Evolutionary conservation across 1,284 basidiomycete genomes (phyloP), one percentile per base, ranked within the genome.

Genomic region (Polyporus tsugae): DNA sequence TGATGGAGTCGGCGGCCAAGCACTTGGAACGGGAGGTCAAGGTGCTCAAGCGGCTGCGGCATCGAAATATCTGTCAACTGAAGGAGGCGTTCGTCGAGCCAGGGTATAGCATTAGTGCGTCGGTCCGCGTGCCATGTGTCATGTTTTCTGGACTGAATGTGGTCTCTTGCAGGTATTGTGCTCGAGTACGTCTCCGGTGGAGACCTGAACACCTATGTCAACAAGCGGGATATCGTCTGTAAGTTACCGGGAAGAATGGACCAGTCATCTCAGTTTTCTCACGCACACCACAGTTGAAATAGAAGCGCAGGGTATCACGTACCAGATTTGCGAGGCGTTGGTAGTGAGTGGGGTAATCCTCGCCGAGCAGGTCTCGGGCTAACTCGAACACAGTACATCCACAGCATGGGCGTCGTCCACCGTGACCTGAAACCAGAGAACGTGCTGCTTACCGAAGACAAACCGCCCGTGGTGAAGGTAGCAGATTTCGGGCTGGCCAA

Each of bases 401-500:
- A 95, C 74, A 80, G 79, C 25, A 82, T 86, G 73, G 89, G 87
- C 29, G 87, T 97, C 53, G 87, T 93, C 0, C 95, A 97, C 80
- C 52, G 52, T 1, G 52, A 53, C 13, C 25, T 53, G 25, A 53
- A 53, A 15, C 52, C 52, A 25, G 52, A 96, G 87, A 94, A 94
- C 73, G 85, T 94, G 9, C 84, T 95, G 7, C 80, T 95, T 25
- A 94, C 92, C 0, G 82, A 77, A 17, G 86, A 89, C 53, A 64
- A 82, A 1, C 87, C 90, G 0, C 91, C 91, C 0, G 78, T 82
- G 1, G 86, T 91, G 70, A 95, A 95, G 75, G 89, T 97, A 33
- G 95, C 95, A 4, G 95, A 97, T 78, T 97, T 96, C 77, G 95
- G 95, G 2, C 85, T 97, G 19, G 95, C 95, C 0, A 97, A 97